Conservation (phyloP, 1,284 basidiomycete species). For the Leccinum brunneo-olivaceum region DNA sequence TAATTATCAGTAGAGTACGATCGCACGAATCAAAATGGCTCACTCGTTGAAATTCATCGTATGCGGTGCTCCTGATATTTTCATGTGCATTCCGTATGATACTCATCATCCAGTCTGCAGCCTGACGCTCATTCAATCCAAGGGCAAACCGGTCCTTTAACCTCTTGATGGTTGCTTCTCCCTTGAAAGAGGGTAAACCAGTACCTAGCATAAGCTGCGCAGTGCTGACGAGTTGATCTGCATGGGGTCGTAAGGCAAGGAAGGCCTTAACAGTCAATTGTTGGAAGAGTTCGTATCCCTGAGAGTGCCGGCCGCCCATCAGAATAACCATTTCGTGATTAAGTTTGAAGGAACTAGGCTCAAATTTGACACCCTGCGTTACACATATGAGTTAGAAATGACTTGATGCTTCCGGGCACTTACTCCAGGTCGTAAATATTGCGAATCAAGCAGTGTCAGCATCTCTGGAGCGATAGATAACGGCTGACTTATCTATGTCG, state of each 20-base stretch:
- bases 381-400: conserved; percentile 10
- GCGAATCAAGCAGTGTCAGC: conserved; percentile 19
- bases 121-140: conserved; percentile 80
- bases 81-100: conserved; percentile 91
- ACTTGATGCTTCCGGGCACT: conserved; percentile 23
- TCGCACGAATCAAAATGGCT: conserved; percentile 24
- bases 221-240: conserved; percentile 83
- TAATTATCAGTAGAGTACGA: conserved; percentile 12
- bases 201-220: conserved; percentile 94
- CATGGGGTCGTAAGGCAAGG: conserved; percentile 88
- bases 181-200: conserved; percentile 94
- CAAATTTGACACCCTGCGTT: conserved; percentile 88
- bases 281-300: conserved; percentile 92
- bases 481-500: conserved; percentile 83
- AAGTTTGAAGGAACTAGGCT: conserved; percentile 95
- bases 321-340: conserved; percentile 96
- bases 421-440: conserved; percentile 57
- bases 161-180: conserved; percentile 84
- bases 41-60: conserved; percentile 88
- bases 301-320: conserved; percentile 92
- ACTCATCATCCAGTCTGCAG: conserved; percentile 88
- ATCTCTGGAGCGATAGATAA: conserved; percentile 12
- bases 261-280: conserved; percentile 95
- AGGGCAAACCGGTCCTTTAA: conserved; percentile 85
- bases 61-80: conserved; percentile 86